Evolutionary conservation across 345 rosid species (phyloP).

Genomic region (Combretum micranthum): DNA sequence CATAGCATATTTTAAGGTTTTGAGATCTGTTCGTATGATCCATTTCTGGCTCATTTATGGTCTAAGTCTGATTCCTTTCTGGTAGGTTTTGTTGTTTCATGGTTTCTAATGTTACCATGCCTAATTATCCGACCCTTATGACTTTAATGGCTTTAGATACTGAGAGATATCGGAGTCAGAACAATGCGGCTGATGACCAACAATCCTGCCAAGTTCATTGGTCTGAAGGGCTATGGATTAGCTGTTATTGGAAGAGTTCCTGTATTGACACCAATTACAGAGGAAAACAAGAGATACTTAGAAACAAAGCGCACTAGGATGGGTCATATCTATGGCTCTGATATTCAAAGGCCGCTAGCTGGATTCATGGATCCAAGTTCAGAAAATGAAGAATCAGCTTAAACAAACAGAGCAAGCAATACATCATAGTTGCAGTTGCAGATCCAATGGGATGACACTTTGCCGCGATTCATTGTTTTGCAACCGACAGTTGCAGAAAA

Average conservation of each 20-base stretch:
- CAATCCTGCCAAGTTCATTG: conserved; percentile 84
- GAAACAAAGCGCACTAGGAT: conserved; percentile 77
- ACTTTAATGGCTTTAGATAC: conserved; percentile 36
- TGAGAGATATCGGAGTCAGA: conserved; percentile 66
- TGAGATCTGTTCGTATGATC: too few relatives aligned
- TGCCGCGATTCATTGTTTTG: too few relatives aligned
- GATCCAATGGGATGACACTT: background rate
- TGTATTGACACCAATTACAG: conserved; percentile 69
- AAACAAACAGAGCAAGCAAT: conserved; percentile 5
- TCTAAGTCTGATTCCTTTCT: too few relatives aligned
- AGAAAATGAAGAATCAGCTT: conserved; percentile 8
- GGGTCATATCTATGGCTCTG: conserved; percentile 85
- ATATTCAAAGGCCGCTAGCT: conserved; percentile 37
- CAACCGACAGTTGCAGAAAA: too few relatives aligned
- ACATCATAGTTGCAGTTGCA: conserved; percentile 1
- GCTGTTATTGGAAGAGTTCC: conserved; percentile 84
- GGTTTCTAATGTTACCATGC: background rate
- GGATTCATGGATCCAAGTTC: conserved; percentile 23
- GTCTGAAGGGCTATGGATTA: conserved; percentile 75
- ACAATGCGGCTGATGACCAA: conserved; percentile 90
- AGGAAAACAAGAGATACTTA: conserved; percentile 72
- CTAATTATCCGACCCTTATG: background rate
- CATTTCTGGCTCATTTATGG: too few relatives aligned
- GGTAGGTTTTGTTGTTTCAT: background rate
- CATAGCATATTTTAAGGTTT: too few relatives aligned